Base-by-base conservation (phyloP, 1,139 yeast genomes). In the Debaryomycetaceae sp. region DNA sequence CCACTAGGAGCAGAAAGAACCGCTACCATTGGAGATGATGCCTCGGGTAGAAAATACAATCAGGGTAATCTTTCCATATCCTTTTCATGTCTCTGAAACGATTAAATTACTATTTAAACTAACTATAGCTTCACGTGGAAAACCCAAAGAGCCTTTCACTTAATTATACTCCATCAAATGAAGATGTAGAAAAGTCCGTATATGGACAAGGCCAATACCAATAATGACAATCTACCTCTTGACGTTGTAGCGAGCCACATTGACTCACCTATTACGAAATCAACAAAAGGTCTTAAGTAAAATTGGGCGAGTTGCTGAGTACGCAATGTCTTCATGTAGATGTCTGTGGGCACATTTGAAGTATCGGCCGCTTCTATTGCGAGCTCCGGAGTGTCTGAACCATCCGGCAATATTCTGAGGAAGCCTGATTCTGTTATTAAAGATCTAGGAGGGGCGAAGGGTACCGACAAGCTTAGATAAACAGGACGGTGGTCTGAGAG, bases 401-500 rank as follows among this genome's bases (percentile, higher is more conserved):
- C 6, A 22, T 56, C 58, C 2, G 72, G 70, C n/a, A 70, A 47
- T 2, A 64, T 60, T 52, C 66, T 72, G 56, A 66, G 62, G 51
- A 71, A 76, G 1, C 83, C 83, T 20, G 59, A 54, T 0, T 59
- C 46, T 4, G 76, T 65, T 5, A 76, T 60, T 13, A 76, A 64
- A 9, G 74, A 58, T 35, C 63, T 59, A 0, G 84, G 83, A 0
- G 81, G 60, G 5, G 52, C 42, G 22, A 59, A 49, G 1, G 83
- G 83, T 5, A 80, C 62, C 0, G 66, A 52, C 4, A 80, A 62
- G 14, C 64, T 60, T 39, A 83, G 61, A 51, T 62, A 80, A 20
- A 62, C 84, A 43, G 63, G 76, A 47, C 50, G 76, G 60, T 63
- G 81, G 51, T 74, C 79, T 2, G 78, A 72, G 35, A 56, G 53